A percentile compares a stretch with the other conserved stretches of the same genome.
Evolutionary conservation across 2,329 filamentous ascomycete species (phyloP).

Genomic region (Aspergillus nomiae): DNA sequence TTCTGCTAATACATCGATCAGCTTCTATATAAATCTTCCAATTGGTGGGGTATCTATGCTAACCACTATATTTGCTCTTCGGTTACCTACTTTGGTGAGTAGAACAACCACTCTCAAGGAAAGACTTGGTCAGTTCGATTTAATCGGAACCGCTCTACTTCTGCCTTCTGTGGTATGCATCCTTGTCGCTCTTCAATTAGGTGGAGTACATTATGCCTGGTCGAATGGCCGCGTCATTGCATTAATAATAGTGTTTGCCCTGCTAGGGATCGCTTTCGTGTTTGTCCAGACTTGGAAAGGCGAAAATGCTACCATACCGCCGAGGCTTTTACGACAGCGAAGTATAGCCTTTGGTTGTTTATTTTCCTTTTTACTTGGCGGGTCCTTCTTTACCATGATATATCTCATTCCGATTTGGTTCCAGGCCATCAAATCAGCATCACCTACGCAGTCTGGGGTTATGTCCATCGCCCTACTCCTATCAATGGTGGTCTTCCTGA

Average conservation of each 20-base stretch:
- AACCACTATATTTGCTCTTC: too few species aligned
- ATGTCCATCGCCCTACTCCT: conserved; percentile 38
- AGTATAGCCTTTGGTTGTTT: background rate
- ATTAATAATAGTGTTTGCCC: background rate
- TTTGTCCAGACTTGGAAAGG: background rate
- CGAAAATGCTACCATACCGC: background rate
- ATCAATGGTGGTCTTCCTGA: conserved; percentile 29
- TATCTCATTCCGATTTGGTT: conserved; percentile 45
- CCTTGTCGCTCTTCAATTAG: background rate
- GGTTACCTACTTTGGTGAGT: too few species aligned
- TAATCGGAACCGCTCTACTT: background rate
- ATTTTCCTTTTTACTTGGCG: background rate
- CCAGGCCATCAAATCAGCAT: conserved; percentile 38
- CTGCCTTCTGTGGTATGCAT: background rate
- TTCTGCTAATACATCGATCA: too few species aligned
- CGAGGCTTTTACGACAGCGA: background rate
- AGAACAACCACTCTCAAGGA: too few species aligned
- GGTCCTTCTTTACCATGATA: background rate
- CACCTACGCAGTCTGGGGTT: conserved; percentile 36
- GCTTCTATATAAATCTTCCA: background rate
- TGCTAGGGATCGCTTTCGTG: background rate
- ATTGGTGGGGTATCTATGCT: background rate
- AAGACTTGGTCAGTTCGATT: too few species aligned
- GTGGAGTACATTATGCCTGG: background rate
- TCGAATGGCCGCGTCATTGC: background rate